A percentile compares a stretch with the other conserved stretches of the same genome.
Conservation (phyloP, 495 filamentous ascomycete species). For the Diplogelasinospora grovesii region DNA sequence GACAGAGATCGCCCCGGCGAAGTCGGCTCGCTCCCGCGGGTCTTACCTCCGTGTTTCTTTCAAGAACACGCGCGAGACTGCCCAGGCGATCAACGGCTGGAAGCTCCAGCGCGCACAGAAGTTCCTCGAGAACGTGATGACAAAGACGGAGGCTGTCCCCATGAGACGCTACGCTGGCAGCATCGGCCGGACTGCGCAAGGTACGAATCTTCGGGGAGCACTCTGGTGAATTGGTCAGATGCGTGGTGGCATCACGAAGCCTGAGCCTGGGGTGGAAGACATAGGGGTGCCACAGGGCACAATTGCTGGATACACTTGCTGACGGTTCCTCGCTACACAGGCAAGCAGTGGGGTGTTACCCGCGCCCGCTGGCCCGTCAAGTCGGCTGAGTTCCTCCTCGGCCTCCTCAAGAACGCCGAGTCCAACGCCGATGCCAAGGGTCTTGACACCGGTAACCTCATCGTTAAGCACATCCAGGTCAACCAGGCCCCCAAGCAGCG, state of each 20-base stretch:
- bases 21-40: constrained; percentile 94
- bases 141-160: constrained; percentile 92
- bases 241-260: no score
- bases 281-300: no score
- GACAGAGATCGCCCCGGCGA: constrained; percentile 75
- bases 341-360: constrained; percentile 96
- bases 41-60: constrained; percentile 98
- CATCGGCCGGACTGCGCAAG: constrained; percentile 90
- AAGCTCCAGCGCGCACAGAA: constrained; percentile 88
- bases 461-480: constrained; percentile 99
- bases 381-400: constrained; percentile 95
- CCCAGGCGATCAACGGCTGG: constrained; percentile 98
- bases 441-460: constrained; percentile 90
- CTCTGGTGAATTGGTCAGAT: no score
- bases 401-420: constrained; percentile 97
- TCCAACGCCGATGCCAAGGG: constrained; percentile 99
- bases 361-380: constrained; percentile 98
- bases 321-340: no score
- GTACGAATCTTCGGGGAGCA: constrained; percentile 53
- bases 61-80: constrained; percentile 99
- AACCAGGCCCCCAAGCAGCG: constrained; percentile 99
- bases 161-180: constrained; percentile 93
- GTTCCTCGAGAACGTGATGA: constrained; percentile 94
- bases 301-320: no score
- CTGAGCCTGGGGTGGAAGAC: no score